Base-by-base conservation (phyloP, 2,329 filamentous ascomycete genomes). In the Helotiales sp. region DNA sequence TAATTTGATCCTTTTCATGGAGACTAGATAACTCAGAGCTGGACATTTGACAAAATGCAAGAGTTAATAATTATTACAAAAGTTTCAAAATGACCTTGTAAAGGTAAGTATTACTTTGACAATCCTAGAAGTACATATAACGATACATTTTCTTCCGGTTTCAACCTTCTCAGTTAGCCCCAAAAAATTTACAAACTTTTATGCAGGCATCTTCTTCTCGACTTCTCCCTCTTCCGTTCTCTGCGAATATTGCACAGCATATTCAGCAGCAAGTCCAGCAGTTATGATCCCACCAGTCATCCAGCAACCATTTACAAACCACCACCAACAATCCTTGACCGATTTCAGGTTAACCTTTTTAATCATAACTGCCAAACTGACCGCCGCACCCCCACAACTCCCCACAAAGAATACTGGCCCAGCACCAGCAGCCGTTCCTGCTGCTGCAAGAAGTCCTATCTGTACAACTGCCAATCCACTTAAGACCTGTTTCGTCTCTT, bases 401-500 rank as follows among this genome's bases (percentile, higher is more conserved):
- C 84, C 84, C 17, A 85, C 67, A 66, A 87, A 89, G 70, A 89
- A 90, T 0, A 79, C 78, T n/a, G 87, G 86, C 0, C 86, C 86
- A 33, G 85, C 84, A n/a, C 86, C 86, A 17, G 81, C 80, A 12
- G 86, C 84, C 33, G 82, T 72, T 1, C 91, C 91, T 13, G 90
- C 88, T 1, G 82, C 86, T 3, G 83, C 84, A 33, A 96, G 77
- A 13, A 95, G 74, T 1, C 81, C 81, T 12, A 93, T 75, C 71
- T 96, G 91, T 7, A 82, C 77, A 1, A 81, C 78, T 3, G 88
- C 90, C 31, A 95, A 76, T 0, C 87, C 88, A 1, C 83, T 82
- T 57, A 96, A 74, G 8, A 96, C 85, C 52, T 84, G 76, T 73
- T 95, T 96, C 1, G 90, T 93, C 60, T 92, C 81, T 5, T 82